Conservation (phyloP, 2,329 filamentous ascomycete species). For the Trichophyton schoenleinii region DNA sequence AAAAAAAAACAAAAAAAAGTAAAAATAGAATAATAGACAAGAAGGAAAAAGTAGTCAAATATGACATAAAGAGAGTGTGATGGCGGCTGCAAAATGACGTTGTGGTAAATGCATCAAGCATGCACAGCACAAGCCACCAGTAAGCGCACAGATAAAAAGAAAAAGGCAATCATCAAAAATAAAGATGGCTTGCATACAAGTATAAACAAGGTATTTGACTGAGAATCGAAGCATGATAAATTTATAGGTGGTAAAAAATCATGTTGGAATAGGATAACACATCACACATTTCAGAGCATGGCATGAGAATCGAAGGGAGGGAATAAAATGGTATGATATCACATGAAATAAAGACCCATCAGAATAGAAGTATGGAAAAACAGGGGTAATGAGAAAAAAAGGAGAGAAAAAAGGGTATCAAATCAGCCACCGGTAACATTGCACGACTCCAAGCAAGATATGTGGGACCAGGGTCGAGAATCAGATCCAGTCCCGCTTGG, state of each 20-base stretch:
- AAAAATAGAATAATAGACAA: neutral
- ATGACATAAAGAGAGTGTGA: neutral
- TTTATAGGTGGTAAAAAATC: neutral
- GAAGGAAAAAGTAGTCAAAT: neutral
- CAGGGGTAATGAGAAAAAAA: neutral
- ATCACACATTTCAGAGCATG: neutral
- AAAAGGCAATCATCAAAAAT: neutral
- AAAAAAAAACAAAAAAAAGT: too few species aligned
- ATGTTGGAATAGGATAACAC: neutral
- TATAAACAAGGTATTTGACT: neutral
- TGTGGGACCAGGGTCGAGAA: neutral
- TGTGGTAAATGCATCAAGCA: neutral
- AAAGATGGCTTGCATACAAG: neutral
- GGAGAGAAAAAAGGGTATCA: slow-evolving; percentile 1
- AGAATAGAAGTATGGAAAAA: slow-evolving; percentile 10
- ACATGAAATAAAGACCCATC: neutral
- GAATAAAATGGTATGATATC: neutral
- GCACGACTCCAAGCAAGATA: neutral
- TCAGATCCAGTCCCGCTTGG: slow-evolving; percentile 30
- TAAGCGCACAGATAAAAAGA: neutral
- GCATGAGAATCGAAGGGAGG: neutral
- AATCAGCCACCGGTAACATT: neutral
- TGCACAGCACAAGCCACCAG: neutral
- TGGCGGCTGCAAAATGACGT: neutral
- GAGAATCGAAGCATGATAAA: neutral